Percentiles rank a stretch among this genome's conserved stretches.
phyloP scores from a whole-genome alignment of 108 stramenopile species.

The Skeletonema grethae region DNA sequence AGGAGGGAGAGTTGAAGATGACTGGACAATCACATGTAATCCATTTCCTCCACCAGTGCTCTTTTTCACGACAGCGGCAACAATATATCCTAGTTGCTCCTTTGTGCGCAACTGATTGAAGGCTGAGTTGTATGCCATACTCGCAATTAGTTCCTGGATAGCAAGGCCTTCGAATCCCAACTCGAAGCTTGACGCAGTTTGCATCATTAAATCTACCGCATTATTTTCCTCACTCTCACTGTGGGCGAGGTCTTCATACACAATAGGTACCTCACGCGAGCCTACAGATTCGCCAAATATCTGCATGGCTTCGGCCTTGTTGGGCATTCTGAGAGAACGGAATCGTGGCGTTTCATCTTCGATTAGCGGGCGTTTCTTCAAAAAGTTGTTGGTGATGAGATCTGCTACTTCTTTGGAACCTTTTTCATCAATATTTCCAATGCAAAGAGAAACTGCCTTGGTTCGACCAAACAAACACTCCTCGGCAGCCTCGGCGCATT shows the following conservation, averaged over 20 bases:
- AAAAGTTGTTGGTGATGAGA: constrained; percentile 59
- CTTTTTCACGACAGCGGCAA: constrained; percentile 74
- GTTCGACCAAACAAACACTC: constrained; percentile 64
- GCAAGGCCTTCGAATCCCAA: constrained; percentile 81
- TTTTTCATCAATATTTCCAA: constrained; percentile 85
- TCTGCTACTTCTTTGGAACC: constrained; percentile 58
- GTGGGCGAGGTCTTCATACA: constrained; percentile 71
- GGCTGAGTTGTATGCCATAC: constrained; percentile 85
- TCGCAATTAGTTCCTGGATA: constrained; percentile 72
- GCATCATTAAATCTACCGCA: constrained; percentile 77
- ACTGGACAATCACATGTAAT: constrained; percentile 72
- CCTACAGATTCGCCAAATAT: constrained; percentile 67
- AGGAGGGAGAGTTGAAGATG: constrained; percentile 61
- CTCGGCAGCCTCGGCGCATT: constrained; percentile 76
- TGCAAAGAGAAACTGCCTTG: constrained; percentile 74
- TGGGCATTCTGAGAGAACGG: constrained; percentile 74
- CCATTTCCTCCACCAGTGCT: constrained; percentile 74
- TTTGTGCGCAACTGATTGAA: constrained; percentile 85
- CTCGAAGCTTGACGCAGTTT: constrained; percentile 66
- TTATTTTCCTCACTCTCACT: constrained; percentile 82
- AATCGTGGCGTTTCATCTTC: constrained; percentile 75
- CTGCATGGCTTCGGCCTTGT: constrained; percentile 61
- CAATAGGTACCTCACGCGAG: constrained; percentile 50
- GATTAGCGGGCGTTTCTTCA: constrained; percentile 52
- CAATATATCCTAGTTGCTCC: constrained; percentile 90